A percentile compares a stretch with the other conserved stretches of the same genome.
These are phyloP conservation scores for Trypanosoma theileri DNA, from an alignment of 208 protist species.

Conservation along the genomic window DNA sequence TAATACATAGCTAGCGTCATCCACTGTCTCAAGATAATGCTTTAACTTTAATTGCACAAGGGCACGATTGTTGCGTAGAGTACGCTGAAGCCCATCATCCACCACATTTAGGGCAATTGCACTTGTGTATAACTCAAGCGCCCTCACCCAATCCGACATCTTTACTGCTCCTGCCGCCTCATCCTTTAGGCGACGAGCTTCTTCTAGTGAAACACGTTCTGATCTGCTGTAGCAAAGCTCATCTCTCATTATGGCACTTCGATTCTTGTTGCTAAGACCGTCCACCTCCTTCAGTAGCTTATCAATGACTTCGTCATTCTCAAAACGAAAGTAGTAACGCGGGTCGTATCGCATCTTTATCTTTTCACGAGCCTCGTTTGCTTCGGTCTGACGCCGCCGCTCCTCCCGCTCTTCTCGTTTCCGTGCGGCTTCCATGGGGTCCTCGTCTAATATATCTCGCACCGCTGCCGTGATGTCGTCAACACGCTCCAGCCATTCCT, in stretches of 20 bases:
- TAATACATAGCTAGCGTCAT: constrained; percentile 40
- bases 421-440: constrained; percentile 31
- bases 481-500: constrained; percentile 35
- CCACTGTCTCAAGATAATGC: constrained; percentile 24
- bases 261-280: neutral
- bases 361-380: constrained; percentile 16
- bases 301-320: constrained; percentile 50
- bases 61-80: constrained; percentile 46
- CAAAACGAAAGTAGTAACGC: constrained; percentile 43
- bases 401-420: constrained; percentile 30
- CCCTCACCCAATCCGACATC: constrained; percentile 28
- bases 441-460: constrained; percentile 40
- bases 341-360: constrained; percentile 53
- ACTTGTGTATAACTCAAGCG: constrained; percentile 33
- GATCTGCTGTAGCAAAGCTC: constrained; percentile 20
- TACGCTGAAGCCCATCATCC: constrained; percentile 27
- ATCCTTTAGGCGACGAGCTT: constrained; percentile 35
- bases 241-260: neutral
- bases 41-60: constrained; percentile 32
- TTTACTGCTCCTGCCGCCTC: constrained; percentile 31
- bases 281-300: constrained; percentile 34
- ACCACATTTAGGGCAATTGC: constrained; percentile 32
- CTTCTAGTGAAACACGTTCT: constrained; percentile 36
- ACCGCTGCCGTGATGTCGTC: constrained; percentile 43
- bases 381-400: constrained; percentile 5